Evolutionary conservation across 768 basidiomycete genomes (phyloP).

Genomic region (Leucosporidium yakuticum): DNA sequence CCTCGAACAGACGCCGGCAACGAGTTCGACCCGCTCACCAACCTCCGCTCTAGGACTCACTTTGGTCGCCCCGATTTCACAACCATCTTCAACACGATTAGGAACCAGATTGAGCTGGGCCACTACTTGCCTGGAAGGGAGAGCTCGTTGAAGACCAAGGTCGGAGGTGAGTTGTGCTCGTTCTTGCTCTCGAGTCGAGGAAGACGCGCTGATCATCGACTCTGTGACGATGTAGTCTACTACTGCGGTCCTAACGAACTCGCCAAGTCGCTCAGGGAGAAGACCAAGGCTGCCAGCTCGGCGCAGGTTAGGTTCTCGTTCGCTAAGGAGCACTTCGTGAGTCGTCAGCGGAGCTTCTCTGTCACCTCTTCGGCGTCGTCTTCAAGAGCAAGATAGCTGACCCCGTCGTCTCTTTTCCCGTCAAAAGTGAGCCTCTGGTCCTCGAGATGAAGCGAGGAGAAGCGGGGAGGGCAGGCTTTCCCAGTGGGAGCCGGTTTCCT

Average conservation of each 20-base stretch:
- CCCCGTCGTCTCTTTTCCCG: too few species aligned
- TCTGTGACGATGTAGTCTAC: slow-evolving; percentile 16
- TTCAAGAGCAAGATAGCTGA: too few species aligned
- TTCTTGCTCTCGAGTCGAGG: not conserved
- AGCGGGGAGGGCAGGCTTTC: too few species aligned
- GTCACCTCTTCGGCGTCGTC: not conserved
- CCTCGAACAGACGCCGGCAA: slow-evolving; percentile 56
- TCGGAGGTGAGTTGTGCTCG: slow-evolving; percentile 41
- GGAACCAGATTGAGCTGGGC: slow-evolving; percentile 70
- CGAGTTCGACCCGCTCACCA: slow-evolving; percentile 80
- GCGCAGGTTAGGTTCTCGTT: slow-evolving; percentile 67
- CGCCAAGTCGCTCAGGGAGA: slow-evolving; percentile 69
- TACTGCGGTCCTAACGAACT: slow-evolving; percentile 54
- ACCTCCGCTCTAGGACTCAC: slow-evolving; percentile 79
- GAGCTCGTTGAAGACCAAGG: slow-evolving; percentile 71
- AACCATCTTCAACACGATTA: slow-evolving; percentile 67
- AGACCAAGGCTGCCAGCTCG: slow-evolving; percentile 55
- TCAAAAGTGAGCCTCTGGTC: too few species aligned
- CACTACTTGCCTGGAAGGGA: slow-evolving; percentile 71
- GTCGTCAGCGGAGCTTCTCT: slow-evolving; percentile 5
- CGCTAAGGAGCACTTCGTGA: slow-evolving; percentile 59
- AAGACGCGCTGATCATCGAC: not conserved
- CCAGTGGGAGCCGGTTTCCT: too few species aligned
- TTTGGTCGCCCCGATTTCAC: slow-evolving; percentile 90
- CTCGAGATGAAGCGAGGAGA: too few species aligned